phyloP scores from a whole-genome alignment of 2,329 filamentous ascomycete genomes.

The Pseudonectria buxi region DNA sequence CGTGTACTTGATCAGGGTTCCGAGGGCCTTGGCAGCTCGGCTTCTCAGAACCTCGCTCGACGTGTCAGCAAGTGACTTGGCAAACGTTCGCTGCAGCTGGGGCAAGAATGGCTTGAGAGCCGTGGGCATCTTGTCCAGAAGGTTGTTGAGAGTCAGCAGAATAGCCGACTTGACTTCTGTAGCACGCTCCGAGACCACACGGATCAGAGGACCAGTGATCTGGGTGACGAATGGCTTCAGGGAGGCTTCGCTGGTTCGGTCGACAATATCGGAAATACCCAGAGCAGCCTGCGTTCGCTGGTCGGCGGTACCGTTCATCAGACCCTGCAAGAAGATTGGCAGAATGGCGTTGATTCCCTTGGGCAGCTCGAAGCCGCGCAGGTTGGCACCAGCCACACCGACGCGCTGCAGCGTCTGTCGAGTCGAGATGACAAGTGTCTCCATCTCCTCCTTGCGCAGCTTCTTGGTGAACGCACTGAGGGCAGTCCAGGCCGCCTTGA shows the following conservation, averaged over 20 bases:
- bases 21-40: constrained; percentile 86
- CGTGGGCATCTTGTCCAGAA: constrained; percentile 92
- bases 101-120: constrained; percentile 96
- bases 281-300: constrained; percentile 88
- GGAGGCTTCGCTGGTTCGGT: constrained; percentile 79
- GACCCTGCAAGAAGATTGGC: constrained; percentile 93
- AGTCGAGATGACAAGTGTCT: constrained; percentile 79
- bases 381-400: constrained; percentile 74
- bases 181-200: constrained; percentile 93
- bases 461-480: constrained; percentile 82
- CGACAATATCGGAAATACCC: constrained; percentile 91
- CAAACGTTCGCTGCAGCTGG: constrained; percentile 93
- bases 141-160: constrained; percentile 84
- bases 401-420: constrained; percentile 81
- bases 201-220: constrained; percentile 94
- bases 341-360: constrained; percentile 96
- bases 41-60: constrained; percentile 82
- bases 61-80: constrained; percentile 88
- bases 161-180: constrained; percentile 96
- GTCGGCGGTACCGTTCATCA: constrained; percentile 92
- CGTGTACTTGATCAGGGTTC: constrained; percentile 91
- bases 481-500: constrained; percentile 84
- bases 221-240: constrained; percentile 94
- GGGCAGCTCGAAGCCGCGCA: constrained; percentile 83
- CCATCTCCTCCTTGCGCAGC: constrained; percentile 96